A percentile compares a stretch with the other conserved stretches of the same genome.
phyloP scores from a whole-genome alignment of 768 basidiomycete genomes.

The Phanerochaete carnosa region DNA sequence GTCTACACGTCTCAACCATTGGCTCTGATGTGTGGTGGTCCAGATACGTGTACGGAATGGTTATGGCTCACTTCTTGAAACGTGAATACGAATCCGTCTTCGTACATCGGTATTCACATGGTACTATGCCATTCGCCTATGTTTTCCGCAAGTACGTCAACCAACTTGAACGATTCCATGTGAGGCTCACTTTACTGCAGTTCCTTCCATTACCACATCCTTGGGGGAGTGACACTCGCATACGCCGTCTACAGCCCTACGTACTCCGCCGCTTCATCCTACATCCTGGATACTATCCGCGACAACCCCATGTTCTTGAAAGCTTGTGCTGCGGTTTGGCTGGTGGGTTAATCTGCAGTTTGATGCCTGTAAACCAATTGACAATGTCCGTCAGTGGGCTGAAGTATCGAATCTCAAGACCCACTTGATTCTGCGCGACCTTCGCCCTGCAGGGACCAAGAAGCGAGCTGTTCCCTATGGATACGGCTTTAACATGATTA shows the following conservation, averaged over 20 bases:
- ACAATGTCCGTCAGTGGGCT: slow-evolving; percentile 52
- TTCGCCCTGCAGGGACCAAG: slow-evolving; percentile 79
- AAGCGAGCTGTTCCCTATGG: slow-evolving; percentile 87
- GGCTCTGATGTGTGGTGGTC: background rate
- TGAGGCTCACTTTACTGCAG: slow-evolving; percentile 35
- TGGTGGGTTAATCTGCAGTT: slow-evolving; percentile 47
- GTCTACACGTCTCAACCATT: background rate
- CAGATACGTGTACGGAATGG: slow-evolving; percentile 69
- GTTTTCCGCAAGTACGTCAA: slow-evolving; percentile 82
- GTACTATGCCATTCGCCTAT: slow-evolving; percentile 85
- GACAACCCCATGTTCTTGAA: slow-evolving; percentile 67
- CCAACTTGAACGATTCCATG: background rate
- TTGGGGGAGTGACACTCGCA: slow-evolving; percentile 78
- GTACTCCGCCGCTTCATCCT: slow-evolving; percentile 64
- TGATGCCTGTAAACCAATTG: background rate
- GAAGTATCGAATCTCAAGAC: slow-evolving; percentile 82
- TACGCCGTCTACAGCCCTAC: slow-evolving; percentile 78
- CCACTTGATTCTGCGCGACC: slow-evolving; percentile 77
- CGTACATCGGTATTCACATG: slow-evolving; percentile 93
- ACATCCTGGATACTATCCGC: slow-evolving; percentile 58
- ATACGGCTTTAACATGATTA: slow-evolving; percentile 85
- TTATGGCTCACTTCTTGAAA: slow-evolving; percentile 87
- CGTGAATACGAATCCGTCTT: slow-evolving; percentile 91
- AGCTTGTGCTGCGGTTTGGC: slow-evolving; percentile 65
- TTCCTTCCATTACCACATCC: slow-evolving; percentile 84